phyloP scores from a whole-genome alignment of 495 filamentous ascomycete genomes.

The Penicillium nucicola region DNA sequence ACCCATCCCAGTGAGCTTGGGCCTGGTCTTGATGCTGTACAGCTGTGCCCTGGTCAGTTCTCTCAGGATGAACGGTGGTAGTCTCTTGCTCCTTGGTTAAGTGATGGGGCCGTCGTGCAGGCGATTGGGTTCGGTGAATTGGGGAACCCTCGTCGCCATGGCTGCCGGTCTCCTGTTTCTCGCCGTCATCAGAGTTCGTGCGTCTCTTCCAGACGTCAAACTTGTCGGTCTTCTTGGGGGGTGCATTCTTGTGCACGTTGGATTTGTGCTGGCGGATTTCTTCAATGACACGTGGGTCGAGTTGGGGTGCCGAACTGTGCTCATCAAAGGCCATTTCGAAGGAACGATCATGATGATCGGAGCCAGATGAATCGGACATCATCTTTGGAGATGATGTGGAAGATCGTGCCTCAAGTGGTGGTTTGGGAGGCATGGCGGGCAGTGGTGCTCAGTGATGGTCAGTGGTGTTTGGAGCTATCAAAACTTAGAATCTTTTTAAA shows the following conservation, averaged over 20 bases:
- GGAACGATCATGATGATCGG: too few relatives aligned
- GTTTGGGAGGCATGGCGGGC: too few relatives aligned
- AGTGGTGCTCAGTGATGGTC: too few relatives aligned
- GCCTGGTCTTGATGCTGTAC: not conserved
- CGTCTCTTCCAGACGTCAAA: not conserved
- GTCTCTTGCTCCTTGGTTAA: not conserved
- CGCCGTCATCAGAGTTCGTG: not conserved
- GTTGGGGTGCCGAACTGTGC: not conserved
- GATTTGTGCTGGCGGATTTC: not conserved
- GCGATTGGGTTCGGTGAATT: not conserved
- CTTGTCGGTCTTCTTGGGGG: not conserved
- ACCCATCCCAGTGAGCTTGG: slow-evolving; percentile 1
- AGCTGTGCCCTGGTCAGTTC: not conserved
- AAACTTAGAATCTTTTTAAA: too few relatives aligned
- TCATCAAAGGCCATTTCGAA: too few relatives aligned
- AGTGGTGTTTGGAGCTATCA: too few relatives aligned
- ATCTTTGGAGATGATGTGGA: too few relatives aligned
- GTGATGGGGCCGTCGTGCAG: not conserved
- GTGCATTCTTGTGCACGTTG: not conserved
- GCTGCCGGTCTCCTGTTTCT: not conserved
- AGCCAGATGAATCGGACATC: too few relatives aligned
- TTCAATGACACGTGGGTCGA: not conserved
- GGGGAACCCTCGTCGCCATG: not conserved
- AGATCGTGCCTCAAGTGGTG: too few relatives aligned
- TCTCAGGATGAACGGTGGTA: not conserved